phyloP scores from a whole-genome alignment of 805 yeast species.

The Nakazawaea molendinolei region DNA sequence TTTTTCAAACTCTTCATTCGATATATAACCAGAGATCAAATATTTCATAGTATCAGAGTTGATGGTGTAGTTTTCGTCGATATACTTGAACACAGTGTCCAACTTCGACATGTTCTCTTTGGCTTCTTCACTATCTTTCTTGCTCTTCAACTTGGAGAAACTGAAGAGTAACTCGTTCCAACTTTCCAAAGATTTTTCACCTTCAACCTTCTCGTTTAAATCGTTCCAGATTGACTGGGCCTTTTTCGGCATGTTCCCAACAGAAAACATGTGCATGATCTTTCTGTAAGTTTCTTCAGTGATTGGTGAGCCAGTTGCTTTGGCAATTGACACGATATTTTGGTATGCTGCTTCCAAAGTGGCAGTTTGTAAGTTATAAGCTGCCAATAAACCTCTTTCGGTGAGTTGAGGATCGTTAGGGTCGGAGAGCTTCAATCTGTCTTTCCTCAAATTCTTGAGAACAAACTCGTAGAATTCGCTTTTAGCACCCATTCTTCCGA shows the following conservation, averaged over 20 bases:
- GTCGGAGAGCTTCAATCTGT: not conserved
- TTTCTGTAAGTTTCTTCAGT: slow-evolving; percentile 33
- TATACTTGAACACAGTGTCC: slow-evolving; percentile 27
- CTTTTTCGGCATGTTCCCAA: slow-evolving; percentile 25
- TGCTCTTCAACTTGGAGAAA: slow-evolving; percentile 19
- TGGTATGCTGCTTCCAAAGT: slow-evolving; percentile 2
- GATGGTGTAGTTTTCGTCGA: slow-evolving; percentile 28
- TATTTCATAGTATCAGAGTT: slow-evolving; percentile 42
- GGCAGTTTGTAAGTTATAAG: slow-evolving; percentile 4
- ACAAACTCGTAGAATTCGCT: slow-evolving; percentile 11
- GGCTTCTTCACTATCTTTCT: slow-evolving; percentile 17
- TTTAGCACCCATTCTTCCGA: slow-evolving; percentile 7
- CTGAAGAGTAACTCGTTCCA: slow-evolving; percentile 54
- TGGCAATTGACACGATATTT: slow-evolving; percentile 10
- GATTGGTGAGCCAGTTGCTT: slow-evolving; percentile 25
- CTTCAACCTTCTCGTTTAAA: slow-evolving; percentile 28
- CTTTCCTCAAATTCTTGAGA: not conserved
- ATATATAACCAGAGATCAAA: slow-evolving; percentile 40
- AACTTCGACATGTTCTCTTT: slow-evolving; percentile 24
- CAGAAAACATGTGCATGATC: slow-evolving; percentile 40
- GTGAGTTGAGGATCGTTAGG: slow-evolving; percentile 7
- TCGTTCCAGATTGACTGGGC: slow-evolving; percentile 45
- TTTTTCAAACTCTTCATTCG: slow-evolving; percentile 31
- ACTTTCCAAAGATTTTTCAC: slow-evolving; percentile 30
- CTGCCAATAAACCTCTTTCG: slow-evolving; percentile 4